phyloP scores from a whole-genome alignment of 2,329 filamentous ascomycete genomes.

The Clarireedia paspali region DNA sequence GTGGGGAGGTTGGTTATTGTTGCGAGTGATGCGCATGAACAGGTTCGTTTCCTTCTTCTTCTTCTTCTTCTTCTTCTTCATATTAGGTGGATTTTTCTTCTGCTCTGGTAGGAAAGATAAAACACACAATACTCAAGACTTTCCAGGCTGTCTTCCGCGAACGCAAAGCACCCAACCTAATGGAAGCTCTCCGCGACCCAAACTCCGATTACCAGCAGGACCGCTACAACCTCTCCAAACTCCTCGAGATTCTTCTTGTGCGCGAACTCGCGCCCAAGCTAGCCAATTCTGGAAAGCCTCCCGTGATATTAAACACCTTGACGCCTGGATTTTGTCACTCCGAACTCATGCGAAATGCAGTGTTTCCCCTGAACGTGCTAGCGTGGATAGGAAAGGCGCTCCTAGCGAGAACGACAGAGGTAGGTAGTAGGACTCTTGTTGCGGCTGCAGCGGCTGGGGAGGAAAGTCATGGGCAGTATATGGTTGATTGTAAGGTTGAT shows the following conservation, averaged over 20 bases:
- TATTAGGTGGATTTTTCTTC: not conserved
- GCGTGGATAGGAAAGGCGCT: constrained; percentile 20
- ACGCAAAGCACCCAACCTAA: constrained; percentile 15
- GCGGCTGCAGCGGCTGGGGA: constrained; percentile 25
- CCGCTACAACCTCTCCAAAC: constrained; percentile 31
- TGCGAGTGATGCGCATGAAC: constrained; percentile 23
- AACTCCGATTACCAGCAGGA: constrained; percentile 19
- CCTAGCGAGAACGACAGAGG: constrained; percentile 28
- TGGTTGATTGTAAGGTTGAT: constrained; percentile 22
- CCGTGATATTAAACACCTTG: constrained; percentile 30
- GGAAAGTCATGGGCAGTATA: constrained; percentile 27
- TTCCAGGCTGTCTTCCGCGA: constrained; percentile 24
- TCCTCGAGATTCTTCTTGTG: constrained; percentile 28
- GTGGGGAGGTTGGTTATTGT: constrained; percentile 22
- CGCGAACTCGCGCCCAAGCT: constrained; percentile 27
- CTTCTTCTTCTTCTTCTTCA: not conserved
- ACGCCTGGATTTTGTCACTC: constrained; percentile 31
- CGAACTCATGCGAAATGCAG: constrained; percentile 27
- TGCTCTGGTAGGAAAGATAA: no score
- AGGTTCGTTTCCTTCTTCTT: constrained; percentile 11
- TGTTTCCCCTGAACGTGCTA: constrained; percentile 20
- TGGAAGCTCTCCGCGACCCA: constrained; percentile 14
- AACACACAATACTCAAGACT: not conserved
- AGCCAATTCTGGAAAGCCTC: constrained; percentile 16
- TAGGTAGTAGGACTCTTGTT: constrained; percentile 30